Evolutionary conservation across 129 eudicot species (phyloP), one percentile per base, ranked within the genome.

Genomic region (Arctium lappa): DNA sequence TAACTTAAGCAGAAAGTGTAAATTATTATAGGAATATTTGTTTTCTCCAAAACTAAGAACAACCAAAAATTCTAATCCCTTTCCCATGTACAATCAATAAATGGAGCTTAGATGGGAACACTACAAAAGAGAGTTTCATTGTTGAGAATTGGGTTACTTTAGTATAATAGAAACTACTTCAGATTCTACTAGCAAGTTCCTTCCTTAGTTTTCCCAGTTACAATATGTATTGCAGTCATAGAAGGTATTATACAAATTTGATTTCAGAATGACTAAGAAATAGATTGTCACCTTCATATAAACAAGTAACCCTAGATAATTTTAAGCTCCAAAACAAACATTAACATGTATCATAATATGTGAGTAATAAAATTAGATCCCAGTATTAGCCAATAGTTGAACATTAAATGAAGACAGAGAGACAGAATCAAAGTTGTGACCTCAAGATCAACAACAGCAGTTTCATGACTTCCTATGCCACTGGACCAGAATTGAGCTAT

Each of bases 401-500:
- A 65, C 15, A 69, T 66, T n/a, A 29, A 56, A 63, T 42, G 69
- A 85, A 27, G 22, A 73, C 66, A 48, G 44, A 72, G 73, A 74
- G 27, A 76, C 46, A 70, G 30, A n/a, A 72, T 44, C n/a, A 80
- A 75, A 69, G 33, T 81, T 11, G 50, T 79, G 86, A 95, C 99
- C 97, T 96, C 99, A 82, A 96, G 85, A 84, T 96, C 98, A 22
- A 93, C 98, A 40, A 71, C 78, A 16, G 97, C 91, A 68, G 86
- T 83, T 87, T 93, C 99, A 76, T 89, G 90, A 84, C 94, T 91
- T 88, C 99, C 99, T 50, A 91, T 72, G 63, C 99, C 99, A 84
- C 99, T 96, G n/a, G 99, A 96, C 99, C 99, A 96, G 83, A 91
- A 96, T 78, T 96, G 99, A 72, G 99, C 91, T 76, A 96, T 87